Conservation (phyloP, 306 rosid species). For the Spatholobus suberectus region DNA sequence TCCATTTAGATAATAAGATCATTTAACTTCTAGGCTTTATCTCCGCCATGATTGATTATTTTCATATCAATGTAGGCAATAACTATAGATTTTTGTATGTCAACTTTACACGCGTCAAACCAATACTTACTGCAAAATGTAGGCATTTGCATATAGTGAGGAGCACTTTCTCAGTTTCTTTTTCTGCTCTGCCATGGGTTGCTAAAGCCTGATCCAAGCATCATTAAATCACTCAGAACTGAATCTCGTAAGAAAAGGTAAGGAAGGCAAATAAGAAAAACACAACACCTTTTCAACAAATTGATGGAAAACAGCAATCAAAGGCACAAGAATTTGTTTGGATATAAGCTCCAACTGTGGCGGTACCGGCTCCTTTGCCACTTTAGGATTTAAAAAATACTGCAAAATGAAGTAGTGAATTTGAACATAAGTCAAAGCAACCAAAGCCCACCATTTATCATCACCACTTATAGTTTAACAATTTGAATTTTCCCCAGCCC, state of each 20-base stretch:
- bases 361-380: slow-evolving; percentile 83
- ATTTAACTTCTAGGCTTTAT: neutral
- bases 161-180: slow-evolving; percentile 65
- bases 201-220: slow-evolving; percentile 64
- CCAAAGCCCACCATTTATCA: slow-evolving; percentile 25
- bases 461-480: neutral
- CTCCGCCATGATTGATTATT: neutral
- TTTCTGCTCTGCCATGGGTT: slow-evolving; percentile 40
- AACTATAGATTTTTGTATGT: neutral
- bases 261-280: slow-evolving; percentile 17
- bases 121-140: slow-evolving; percentile 75
- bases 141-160: slow-evolving; percentile 83
- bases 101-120: slow-evolving; percentile 30
- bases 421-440: slow-evolving; percentile 7
- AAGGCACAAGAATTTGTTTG: slow-evolving; percentile 68
- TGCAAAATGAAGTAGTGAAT: slow-evolving; percentile 46
- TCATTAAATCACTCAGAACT: slow-evolving; percentile 40
- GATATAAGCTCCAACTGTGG: slow-evolving; percentile 79
- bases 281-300: slow-evolving; percentile 62
- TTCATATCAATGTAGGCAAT: slow-evolving; percentile 13
- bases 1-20: neutral
- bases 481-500: neutral
- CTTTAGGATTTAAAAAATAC: slow-evolving; percentile 87
- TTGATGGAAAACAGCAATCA: slow-evolving; percentile 72
- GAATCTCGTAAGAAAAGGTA: slow-evolving; percentile 1